Evolutionary conservation across 495 filamentous ascomycete genomes (phyloP).

Genomic region (Aspergillus haitiensis): DNA sequence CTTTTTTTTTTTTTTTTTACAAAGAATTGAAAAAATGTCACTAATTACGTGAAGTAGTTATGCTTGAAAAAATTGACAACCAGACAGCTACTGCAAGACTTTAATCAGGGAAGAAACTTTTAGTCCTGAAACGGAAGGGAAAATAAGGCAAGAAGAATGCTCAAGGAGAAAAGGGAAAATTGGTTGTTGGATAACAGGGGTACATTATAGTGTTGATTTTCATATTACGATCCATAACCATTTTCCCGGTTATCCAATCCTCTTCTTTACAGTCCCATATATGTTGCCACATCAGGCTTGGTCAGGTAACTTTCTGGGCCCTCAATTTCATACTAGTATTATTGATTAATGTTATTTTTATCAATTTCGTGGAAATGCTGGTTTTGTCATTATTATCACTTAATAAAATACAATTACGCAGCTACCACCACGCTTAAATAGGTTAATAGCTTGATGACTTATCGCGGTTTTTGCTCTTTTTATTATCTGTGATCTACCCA

Average conservation of each 20-base stretch:
- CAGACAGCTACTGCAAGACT: neutral
- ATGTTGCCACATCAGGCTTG: conserved; percentile 20
- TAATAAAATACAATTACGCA: conserved; percentile 10
- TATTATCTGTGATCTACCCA: conserved; percentile 18
- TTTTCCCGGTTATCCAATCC: conserved; percentile 10
- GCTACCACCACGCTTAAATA: conserved; percentile 3
- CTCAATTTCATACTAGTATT: conserved; percentile 5
- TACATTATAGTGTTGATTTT: conserved; percentile 5
- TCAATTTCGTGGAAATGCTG: neutral
- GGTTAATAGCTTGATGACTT: conserved; percentile 16
- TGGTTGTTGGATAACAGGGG: neutral
- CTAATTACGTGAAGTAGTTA: neutral
- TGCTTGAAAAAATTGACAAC: neutral
- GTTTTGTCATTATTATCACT: conserved; percentile 3
- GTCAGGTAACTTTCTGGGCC: conserved; percentile 6
- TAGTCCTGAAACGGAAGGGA: neutral
- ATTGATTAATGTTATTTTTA: conserved; percentile 14
- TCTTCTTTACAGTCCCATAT: conserved; percentile 13
- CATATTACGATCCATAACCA: conserved; percentile 12
- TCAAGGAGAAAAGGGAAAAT: neutral
- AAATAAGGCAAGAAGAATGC: neutral
- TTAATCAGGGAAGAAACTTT: neutral
- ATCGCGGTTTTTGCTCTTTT: conserved; percentile 17
- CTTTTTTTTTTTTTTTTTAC: conserved; percentile 4
- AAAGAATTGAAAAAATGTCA: neutral